Percentiles rank a stretch among this genome's conserved stretches.
These are phyloP conservation scores for Microcera coccophila DNA, from an alignment of 2,329 filamentous ascomycete species.

Conservation along the genomic window DNA sequence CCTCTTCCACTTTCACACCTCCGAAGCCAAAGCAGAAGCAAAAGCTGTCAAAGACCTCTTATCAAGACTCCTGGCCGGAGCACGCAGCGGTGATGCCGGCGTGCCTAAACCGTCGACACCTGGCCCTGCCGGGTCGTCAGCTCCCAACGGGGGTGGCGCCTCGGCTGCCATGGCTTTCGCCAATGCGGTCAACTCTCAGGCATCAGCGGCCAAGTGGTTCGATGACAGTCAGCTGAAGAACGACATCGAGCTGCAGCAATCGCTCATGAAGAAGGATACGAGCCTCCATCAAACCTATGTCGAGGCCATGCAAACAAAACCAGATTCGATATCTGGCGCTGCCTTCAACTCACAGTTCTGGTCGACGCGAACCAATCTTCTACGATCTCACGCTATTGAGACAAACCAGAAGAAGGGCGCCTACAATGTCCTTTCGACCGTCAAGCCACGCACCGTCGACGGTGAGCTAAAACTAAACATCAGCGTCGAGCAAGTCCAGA, in stretches of 20 bases:
- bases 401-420: conserved; percentile 79
- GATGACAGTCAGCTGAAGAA: conserved; percentile 74
- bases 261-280: conserved; percentile 76
- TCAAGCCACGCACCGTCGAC: conserved; percentile 61
- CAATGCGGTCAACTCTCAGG: conserved; percentile 57
- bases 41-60: conserved; percentile 80
- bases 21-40: conserved; percentile 75
- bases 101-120: conserved; percentile 45
- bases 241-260: conserved; percentile 81
- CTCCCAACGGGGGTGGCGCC: conserved; percentile 38
- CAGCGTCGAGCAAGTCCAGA: conserved; percentile 84
- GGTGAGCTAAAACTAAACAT: conserved; percentile 73
- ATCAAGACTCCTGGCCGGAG: conserved; percentile 68
- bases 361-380: conserved; percentile 79
- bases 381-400: conserved; percentile 89
- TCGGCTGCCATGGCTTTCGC: conserved; percentile 76
- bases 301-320: conserved; percentile 78
- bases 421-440: conserved; percentile 88
- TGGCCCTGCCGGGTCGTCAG: conserved; percentile 27
- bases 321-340: conserved; percentile 72
- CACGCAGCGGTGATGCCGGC: conserved; percentile 54
- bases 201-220: conserved; percentile 63
- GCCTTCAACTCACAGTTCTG: conserved; percentile 93
- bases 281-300: conserved; percentile 79
- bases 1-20: conserved; percentile 85